Evolutionary conservation across 1,284 basidiomycete species (phyloP), one percentile per base, ranked within the genome.

Genomic region (Cerrena zonata): DNA sequence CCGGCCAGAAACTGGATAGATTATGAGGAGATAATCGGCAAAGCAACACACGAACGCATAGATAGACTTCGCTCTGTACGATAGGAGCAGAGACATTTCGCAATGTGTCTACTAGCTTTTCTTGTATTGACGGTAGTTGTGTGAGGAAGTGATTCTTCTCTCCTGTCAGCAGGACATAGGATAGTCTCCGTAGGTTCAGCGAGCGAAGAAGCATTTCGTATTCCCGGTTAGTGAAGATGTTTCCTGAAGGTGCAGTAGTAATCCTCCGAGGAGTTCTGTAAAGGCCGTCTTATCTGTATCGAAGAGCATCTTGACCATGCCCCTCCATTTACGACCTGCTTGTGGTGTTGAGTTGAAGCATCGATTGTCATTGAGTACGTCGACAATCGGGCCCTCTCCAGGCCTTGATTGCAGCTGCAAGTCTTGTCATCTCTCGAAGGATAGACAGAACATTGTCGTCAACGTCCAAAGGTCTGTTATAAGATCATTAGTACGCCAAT

Each of bases 161-260:
- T 10, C 86, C 91, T 0, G 89, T 76, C 50, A 92, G 86, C 10
- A 99, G 69, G 19, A 90, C 80, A 61, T 91, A 92, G 4, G 94
- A 90, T 41, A 99, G 71, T 30, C 96, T 76, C 34, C 96, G 82
- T 22, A 99, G 74, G 59, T 91, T 95, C 48, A 94, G 72, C 1
- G 92, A 91, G n/a, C 93, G 84, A 13, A 88, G 73, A 0, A 93
- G 71, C 77, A 90, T 92, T 71, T 99, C 96, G 48, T 92, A 88
- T 66, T 99, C 95, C 47, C 90, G 78, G 63, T 94, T 99, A 19
- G 92, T 88, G 67, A 99, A 99, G 53, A 99, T 97, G 63, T 97
- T 99, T 23, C 91, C 86, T 0, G 94, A 94, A 1, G 94, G 86
- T 0, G 86, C 82, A 1, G 91, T 86, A 0, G 89, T 84, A 50